Percentiles rank a stretch among this genome's conserved stretches.
Conservation (phyloP, 148 eudicot species). For the Rhododendron mucronatum region DNA sequence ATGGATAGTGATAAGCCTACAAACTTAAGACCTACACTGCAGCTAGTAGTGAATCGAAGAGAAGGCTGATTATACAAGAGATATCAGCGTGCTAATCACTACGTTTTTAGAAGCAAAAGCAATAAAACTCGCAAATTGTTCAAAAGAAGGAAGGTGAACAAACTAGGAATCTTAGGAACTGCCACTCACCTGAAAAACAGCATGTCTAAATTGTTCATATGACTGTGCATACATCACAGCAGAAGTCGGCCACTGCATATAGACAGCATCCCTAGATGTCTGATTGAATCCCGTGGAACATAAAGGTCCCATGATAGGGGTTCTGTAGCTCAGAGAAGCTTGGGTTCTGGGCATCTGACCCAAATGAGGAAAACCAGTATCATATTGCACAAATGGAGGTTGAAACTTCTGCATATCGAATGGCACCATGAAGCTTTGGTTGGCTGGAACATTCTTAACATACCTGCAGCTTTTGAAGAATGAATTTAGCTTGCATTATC, state of each 20-base stretch:
- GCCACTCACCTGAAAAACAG: slow-evolving; percentile 66
- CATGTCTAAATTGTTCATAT: slow-evolving; percentile 79
- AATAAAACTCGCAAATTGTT: not conserved
- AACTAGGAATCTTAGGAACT: not conserved
- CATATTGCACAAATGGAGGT: slow-evolving; percentile 61
- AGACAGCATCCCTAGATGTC: slow-evolving; percentile 56
- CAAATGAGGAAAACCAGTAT: slow-evolving; percentile 47
- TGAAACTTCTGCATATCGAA: slow-evolving; percentile 66
- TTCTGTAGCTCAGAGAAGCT: slow-evolving; percentile 48
- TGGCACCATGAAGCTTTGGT: slow-evolving; percentile 42
- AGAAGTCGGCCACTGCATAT: slow-evolving; percentile 89
- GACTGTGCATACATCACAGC: slow-evolving; percentile 91
- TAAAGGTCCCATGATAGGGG: slow-evolving; percentile 56
- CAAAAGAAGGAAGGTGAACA: not conserved
- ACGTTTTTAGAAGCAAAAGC: not conserved
- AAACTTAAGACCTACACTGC: not conserved
- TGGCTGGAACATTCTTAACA: slow-evolving; percentile 36
- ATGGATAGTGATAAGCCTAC: not conserved
- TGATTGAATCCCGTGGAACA: slow-evolving; percentile 59
- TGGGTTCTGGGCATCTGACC: slow-evolving; percentile 61
- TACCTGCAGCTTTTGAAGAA: slow-evolving; percentile 50
- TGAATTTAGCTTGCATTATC: not conserved
- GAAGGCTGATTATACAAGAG: not conserved
- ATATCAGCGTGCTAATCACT: not conserved
- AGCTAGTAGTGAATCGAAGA: not conserved